Conservation (phyloP, 495 filamentous ascomycete species). For the Aspergillus funiculosus region DNA sequence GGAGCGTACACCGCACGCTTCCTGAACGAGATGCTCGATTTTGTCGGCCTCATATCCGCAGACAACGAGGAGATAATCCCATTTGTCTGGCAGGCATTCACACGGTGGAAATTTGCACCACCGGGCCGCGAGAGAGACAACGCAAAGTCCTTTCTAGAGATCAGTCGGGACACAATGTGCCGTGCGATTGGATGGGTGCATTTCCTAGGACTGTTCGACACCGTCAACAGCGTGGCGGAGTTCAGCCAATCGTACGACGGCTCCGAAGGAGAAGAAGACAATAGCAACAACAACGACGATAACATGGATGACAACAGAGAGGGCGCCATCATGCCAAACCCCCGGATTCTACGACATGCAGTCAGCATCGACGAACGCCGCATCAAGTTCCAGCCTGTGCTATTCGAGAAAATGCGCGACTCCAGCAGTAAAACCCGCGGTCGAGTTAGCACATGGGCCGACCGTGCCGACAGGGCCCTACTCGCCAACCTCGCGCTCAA, state of each 20-base stretch:
- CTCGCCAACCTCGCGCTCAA: no score
- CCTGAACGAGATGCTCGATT: constrained; percentile 80
- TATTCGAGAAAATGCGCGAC: constrained; percentile 46
- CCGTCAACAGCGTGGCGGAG: constrained; percentile 36
- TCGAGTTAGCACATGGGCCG: no score
- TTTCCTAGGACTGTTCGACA: constrained; percentile 44
- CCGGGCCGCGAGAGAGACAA: no score
- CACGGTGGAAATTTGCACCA: no score
- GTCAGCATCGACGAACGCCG: constrained; percentile 64
- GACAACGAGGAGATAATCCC: constrained; percentile 85
- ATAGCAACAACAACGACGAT: no score
- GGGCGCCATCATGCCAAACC: no score
- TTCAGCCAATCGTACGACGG: constrained; percentile 26
- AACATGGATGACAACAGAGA: no score
- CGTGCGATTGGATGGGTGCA: constrained; percentile 26
- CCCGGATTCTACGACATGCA: constrained; percentile 53
- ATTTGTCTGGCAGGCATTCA: constrained; percentile 88
- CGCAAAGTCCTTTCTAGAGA: no score
- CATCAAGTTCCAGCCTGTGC: constrained; percentile 51
- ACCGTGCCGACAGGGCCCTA: no score
- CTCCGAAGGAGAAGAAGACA: constrained; percentile 11
- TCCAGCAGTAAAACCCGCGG: no score
- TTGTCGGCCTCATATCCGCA: constrained; percentile 68
- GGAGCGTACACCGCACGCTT: constrained; percentile 86
- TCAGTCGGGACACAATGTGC: no score